Base-by-base conservation (phyloP, 176 grass and related monocot species). In the Calamus simplicifolius region DNA sequence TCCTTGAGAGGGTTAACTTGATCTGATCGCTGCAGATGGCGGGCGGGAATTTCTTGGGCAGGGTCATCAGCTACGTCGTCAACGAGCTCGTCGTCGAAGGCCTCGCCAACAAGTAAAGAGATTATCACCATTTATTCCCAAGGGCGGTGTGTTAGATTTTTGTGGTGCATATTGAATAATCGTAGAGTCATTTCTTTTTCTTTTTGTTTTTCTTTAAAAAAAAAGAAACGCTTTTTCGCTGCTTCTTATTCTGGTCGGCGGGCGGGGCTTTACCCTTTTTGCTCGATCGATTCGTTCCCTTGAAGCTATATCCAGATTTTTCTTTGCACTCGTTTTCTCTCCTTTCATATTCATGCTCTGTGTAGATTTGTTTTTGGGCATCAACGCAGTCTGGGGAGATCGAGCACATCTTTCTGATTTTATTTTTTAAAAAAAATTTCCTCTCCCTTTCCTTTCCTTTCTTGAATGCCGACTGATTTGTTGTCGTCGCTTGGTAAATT, bases 181-280 rank as follows among this genome's bases (percentile, higher is more conserved):
- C 12, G 8, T 7, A 43, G 35, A 43, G 35, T 43, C 8, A 13
- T 10, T 35, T 35, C 31, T 2, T 43, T 12, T 43, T 43, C 2
- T 6, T 43, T 12, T 43, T 12, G 0, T 57, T 57, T 19, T 5
- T 38, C 16, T 16, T n/a, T 16, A 1, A 49, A 0, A 23, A 23
- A 23, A 23, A 23, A 23, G 21, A 23, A 0, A 18, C 51, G 53
- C 29, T 62, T 13, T 16, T 6, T 52, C 8, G 6, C 64, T 65
- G 83, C 88, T 92, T 92, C 83, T 63, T 87, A 78, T 87, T 92
- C 88, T 92, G 83, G 79, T 90, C 30, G 73, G 77, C 64, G 59
- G 58, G 35, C 35, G 71, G 25, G 69, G 51, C 58, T 51, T 48
- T 53, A 54, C 63, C 59, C 19, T 52, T 76, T 16, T 80, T 92